Percentiles rank a stretch among this genome's conserved stretches.
Evolutionary conservation across 257 asterid species (phyloP).

Genomic region (Misopates orontium): DNA sequence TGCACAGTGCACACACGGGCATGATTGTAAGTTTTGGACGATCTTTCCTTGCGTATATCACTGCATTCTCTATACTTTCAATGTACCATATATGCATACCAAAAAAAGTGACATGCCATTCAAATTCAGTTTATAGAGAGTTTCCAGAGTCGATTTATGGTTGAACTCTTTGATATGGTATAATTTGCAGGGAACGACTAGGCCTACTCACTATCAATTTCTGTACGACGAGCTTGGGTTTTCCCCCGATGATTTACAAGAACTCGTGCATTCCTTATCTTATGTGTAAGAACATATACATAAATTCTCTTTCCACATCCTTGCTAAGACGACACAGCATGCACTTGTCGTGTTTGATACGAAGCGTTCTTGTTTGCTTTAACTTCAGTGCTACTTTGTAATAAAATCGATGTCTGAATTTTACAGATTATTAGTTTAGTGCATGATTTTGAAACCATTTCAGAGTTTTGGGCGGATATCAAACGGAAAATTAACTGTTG

Average conservation of each 20-base stretch:
- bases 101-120: not conserved
- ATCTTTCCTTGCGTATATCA: not conserved
- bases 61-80: not conserved
- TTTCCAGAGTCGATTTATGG: not conserved
- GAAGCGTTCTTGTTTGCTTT: not conserved
- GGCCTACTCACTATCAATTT: conserved; percentile 83
- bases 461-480: too few species aligned
- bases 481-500: too few species aligned
- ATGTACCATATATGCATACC: too few species aligned
- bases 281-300: conserved; percentile 57
- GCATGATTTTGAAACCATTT: too few species aligned
- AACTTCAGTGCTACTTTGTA: not conserved
- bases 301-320: not conserved
- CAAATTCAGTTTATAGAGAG: not conserved
- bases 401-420: not conserved
- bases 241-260: conserved; percentile 72
- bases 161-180: not conserved
- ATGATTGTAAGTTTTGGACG: conserved; percentile 52
- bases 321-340: not conserved
- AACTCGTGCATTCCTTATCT: conserved; percentile 67
- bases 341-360: too few species aligned
- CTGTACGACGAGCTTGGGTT: conserved; percentile 66
- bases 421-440: too few species aligned
- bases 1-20: conserved; percentile 87
- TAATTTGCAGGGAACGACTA: conserved; percentile 58